Base-by-base conservation (phyloP, 2,329 filamentous ascomycete genomes). In the Ceratocystis cubensis region DNA sequence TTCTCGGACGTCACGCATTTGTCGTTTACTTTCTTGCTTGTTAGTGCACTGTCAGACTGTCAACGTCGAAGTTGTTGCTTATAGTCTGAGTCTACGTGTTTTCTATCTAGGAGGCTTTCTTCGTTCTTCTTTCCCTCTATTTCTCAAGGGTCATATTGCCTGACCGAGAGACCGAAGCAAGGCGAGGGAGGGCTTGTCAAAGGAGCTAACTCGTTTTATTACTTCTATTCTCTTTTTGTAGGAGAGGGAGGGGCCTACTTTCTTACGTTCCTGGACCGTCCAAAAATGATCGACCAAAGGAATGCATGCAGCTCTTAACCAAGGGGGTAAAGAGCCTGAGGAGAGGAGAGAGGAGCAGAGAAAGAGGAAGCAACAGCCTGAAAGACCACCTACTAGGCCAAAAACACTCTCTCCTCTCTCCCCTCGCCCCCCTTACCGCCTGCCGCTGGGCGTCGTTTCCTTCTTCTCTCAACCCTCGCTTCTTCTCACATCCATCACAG, bases 201-300 rank as follows among this genome's bases (percentile, higher is more conserved):
- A 22, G 15, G 25, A 15, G 53, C 25, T 56, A 56, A 10, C 17
- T 57, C 30, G 8, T 30, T 13, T 28, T 7, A 20, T 57, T 33
- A 28, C 13, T 30, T 59, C 17, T 20, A 7, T 59, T 33, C 28
- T 59, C 22, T 33, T 59, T 33, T 33, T 37, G 28, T n/a, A 3
- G 17, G 2, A 8, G 17, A 4, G 2, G 53, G 28, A 33, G 6
- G 30, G 30, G 30, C 25, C 53, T 59, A 59, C 33, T 59, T 59
- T 59, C 53, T 59, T 59, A 59, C 25, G 53, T 59, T 59, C 53
- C 53, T 59, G 53, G 13, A n/a, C 46, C 6, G 46, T 17, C 25
- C 25, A 33, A 6, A 30, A 59, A 33, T 57, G 53, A 59, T 59
- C 53, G 15, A 13, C 53, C 53, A 30, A 59, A 59, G 53, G 53